A percentile compares a stretch with the other conserved stretches of the same genome.
Evolutionary conservation across 345 rosid species (phyloP).

Genomic region (Eucalyptus viminalis): DNA sequence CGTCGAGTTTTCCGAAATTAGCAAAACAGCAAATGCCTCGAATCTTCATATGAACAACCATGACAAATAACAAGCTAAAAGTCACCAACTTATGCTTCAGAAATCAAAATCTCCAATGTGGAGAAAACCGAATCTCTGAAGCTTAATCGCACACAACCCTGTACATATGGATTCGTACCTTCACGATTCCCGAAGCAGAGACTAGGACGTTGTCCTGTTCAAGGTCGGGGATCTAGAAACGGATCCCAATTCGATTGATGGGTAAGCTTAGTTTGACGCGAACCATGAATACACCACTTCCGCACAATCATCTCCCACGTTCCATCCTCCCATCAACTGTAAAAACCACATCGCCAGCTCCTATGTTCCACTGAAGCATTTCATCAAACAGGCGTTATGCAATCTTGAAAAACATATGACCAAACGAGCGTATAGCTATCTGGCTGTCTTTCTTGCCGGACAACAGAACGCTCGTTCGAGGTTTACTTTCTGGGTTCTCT

Average conservation of each 20-base stretch:
- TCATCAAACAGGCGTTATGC: background rate
- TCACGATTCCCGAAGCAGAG: background rate
- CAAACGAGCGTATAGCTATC: background rate
- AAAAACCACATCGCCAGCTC: background rate
- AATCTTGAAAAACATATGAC: background rate
- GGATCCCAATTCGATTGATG: background rate
- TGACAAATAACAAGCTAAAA: background rate
- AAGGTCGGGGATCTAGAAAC: background rate
- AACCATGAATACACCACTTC: background rate
- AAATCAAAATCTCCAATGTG: background rate
- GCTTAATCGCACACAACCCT: background rate
- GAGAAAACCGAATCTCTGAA: background rate
- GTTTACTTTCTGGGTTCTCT: background rate
- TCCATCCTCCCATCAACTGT: background rate
- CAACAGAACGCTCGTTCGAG: background rate
- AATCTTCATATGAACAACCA: background rate
- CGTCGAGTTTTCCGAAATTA: background rate
- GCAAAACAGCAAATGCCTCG: background rate
- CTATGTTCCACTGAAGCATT: background rate
- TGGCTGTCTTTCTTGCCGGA: background rate
- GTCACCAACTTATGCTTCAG: background rate
- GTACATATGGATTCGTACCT: background rate
- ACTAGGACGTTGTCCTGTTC: background rate
- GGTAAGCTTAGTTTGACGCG: background rate
- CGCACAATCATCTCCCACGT: background rate